Evolutionary conservation across 2,329 filamentous ascomycete species (phyloP).

Genomic region (Cladosporium sp.): DNA sequence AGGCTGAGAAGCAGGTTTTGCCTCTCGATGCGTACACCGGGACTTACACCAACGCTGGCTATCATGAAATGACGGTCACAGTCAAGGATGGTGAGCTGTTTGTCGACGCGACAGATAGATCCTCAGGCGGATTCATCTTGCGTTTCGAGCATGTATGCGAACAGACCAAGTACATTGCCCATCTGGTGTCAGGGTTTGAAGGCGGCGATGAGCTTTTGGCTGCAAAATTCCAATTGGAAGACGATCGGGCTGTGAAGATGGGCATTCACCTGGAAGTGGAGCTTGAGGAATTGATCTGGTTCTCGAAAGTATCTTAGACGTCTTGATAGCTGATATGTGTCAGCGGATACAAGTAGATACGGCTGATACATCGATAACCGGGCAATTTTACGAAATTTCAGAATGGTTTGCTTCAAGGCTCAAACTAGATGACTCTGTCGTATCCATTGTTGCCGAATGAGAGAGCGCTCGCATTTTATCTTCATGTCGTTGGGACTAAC

Average conservation of each 20-base stretch:
- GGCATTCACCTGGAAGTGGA: constrained; percentile 22
- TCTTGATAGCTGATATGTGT: background rate
- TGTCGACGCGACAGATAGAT: constrained; percentile 33
- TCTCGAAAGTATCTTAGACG: constrained; percentile 23
- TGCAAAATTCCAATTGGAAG: constrained; percentile 22
- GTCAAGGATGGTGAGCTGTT: constrained; percentile 27
- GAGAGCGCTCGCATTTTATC: no score
- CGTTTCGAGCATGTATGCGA: constrained; percentile 30
- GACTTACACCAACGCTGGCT: constrained; percentile 25
- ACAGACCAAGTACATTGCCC: constrained; percentile 26
- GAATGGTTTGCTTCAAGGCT: no score
- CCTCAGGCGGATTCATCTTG: constrained; percentile 17
- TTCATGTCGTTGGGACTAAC: no score
- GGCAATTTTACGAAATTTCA: no score
- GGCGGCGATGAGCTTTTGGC: constrained; percentile 14
- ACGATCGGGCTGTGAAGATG: constrained; percentile 18
- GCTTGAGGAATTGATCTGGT: constrained; percentile 26
- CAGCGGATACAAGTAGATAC: no score
- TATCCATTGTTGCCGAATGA: no score
- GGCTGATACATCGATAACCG: no score
- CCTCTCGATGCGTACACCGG: constrained; percentile 24
- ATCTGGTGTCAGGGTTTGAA: constrained; percentile 19
- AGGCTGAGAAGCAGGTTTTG: constrained; percentile 12
- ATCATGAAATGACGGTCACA: constrained; percentile 25
- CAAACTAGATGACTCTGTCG: no score